These are phyloP conservation scores for Trichosporon sp. DNA, from an alignment of 1,284 basidiomycete species.

Conservation along the genomic window DNA sequence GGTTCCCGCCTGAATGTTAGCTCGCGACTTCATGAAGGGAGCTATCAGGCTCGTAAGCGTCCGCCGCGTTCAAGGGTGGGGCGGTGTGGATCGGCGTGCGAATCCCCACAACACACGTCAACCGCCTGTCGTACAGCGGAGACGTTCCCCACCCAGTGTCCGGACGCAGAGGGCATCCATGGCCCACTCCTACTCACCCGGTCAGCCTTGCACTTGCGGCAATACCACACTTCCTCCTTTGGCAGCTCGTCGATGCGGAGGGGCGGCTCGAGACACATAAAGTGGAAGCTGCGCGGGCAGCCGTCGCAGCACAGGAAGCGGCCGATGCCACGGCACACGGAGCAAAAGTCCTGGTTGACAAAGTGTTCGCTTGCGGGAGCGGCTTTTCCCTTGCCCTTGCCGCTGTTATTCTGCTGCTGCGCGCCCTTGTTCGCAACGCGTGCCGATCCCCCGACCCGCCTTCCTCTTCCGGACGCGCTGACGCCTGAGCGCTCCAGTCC, in stretches of 20 bases:
- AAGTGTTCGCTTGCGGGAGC: conserved; percentile 33
- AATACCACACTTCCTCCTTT: conserved; percentile 91
- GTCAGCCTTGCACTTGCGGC: conserved; percentile 58
- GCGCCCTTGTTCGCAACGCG: conserved; percentile 25
- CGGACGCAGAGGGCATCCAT: background rate
- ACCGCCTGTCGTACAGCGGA: background rate
- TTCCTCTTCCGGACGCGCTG: conserved; percentile 47
- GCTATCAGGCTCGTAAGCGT: background rate
- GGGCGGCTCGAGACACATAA: conserved; percentile 94
- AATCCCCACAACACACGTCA: conserved; percentile 6
- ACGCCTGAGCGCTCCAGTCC: conserved; percentile 45
- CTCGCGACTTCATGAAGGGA: background rate
- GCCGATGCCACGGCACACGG: conserved; percentile 72
- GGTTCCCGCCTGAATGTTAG: conserved; percentile 13
- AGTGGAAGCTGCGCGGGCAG: conserved; percentile 93
- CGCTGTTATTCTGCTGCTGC: conserved; percentile 20
- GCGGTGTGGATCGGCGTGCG: background rate
- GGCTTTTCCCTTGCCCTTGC: conserved; percentile 42
- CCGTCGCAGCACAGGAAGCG: conserved; percentile 95
- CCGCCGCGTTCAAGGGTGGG: background rate
- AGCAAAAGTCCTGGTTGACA: conserved; percentile 89
- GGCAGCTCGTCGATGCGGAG: conserved; percentile 82
- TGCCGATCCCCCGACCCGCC: conserved; percentile 44
- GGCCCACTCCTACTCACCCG: conserved; percentile 39
- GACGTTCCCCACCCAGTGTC: background rate